A percentile compares a stretch with the other conserved stretches of the same genome.
Conservation (phyloP, 345 rosid genomes). For the Anastatica hierochuntica region DNA sequence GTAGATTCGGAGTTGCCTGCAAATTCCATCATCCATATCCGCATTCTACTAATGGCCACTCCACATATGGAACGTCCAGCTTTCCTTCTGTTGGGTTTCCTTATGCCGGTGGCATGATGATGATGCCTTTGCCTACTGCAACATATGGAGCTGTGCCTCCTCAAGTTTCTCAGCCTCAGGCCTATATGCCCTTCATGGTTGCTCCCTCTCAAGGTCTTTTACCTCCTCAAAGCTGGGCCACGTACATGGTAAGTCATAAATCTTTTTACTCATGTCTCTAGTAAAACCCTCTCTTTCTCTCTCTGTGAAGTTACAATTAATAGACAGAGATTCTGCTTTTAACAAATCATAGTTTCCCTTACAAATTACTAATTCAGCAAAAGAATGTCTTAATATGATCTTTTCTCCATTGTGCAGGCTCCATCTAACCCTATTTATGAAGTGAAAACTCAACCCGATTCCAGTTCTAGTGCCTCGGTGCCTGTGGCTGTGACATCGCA, state of each 20-base stretch:
- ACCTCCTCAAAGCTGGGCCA: slow-evolving; percentile 57
- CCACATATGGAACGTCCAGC: slow-evolving; percentile 34
- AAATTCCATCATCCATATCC: slow-evolving; percentile 73
- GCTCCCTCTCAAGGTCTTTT: slow-evolving; percentile 49
- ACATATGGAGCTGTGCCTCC: slow-evolving; percentile 41
- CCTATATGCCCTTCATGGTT: slow-evolving; percentile 47
- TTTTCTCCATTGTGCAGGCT: slow-evolving; percentile 24
- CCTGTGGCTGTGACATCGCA: slow-evolving; percentile 28
- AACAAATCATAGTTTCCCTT: too few species aligned
- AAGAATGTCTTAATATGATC: slow-evolving; percentile 10
- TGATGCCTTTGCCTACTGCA: slow-evolving; percentile 48
- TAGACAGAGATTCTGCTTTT: too few species aligned
- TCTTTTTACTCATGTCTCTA: not conserved
- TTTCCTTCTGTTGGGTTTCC: slow-evolving; percentile 45
- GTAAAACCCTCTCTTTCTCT: not conserved
- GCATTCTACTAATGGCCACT: slow-evolving; percentile 36
- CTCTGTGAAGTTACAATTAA: not conserved
- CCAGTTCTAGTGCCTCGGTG: slow-evolving; percentile 38
- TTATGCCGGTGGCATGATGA: slow-evolving; percentile 42
- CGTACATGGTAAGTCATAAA: slow-evolving; percentile 44
- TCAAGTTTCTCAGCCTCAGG: slow-evolving; percentile 36
- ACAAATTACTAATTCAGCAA: too few species aligned
- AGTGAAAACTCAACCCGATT: slow-evolving; percentile 38
- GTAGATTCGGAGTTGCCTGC: slow-evolving; percentile 73
- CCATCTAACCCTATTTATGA: slow-evolving; percentile 38